A percentile compares a stretch with the other conserved stretches of the same genome.
Conservation (phyloP, 805 yeast genomes). For the Candida mattraensis region DNA sequence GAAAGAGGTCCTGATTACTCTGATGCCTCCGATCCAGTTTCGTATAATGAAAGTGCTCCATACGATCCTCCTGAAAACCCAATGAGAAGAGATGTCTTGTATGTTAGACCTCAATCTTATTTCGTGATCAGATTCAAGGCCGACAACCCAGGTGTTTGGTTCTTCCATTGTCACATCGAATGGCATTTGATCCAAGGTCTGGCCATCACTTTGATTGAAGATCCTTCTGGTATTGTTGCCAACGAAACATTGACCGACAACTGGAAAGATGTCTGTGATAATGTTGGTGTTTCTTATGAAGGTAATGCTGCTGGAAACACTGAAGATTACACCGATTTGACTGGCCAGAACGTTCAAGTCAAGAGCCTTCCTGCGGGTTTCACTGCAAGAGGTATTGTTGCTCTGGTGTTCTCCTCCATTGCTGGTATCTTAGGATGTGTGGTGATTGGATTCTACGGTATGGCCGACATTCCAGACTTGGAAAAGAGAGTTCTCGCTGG, state of each 20-base stretch:
- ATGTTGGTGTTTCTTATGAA: slow-evolving; percentile 46
- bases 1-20: slow-evolving; percentile 64
- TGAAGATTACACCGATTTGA: slow-evolving; percentile 60
- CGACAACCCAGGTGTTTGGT: slow-evolving; percentile 97
- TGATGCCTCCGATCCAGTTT: slow-evolving; percentile 54
- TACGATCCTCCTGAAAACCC: slow-evolving; percentile 70
- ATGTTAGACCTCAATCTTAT: slow-evolving; percentile 81
- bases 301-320: slow-evolving; percentile 94
- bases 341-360: slow-evolving; percentile 72
- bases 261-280: slow-evolving; percentile 60
- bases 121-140: slow-evolving; percentile 86
- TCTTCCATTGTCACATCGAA: slow-evolving; percentile 98
- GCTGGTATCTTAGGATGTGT: slow-evolving; percentile 82
- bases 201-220: slow-evolving; percentile 78
- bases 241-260: slow-evolving; percentile 62
- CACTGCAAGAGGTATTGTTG: slow-evolving; percentile 94
- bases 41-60: slow-evolving; percentile 54
- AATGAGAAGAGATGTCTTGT: slow-evolving; percentile 78
- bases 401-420: slow-evolving; percentile 84
- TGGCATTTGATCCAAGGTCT: slow-evolving; percentile 98
- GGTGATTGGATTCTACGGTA: slow-evolving; percentile 79
- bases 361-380: slow-evolving; percentile 78
- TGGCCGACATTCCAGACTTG: slow-evolving; percentile 72
- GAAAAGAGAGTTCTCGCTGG: slow-evolving; percentile 62
- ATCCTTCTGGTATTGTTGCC: slow-evolving; percentile 67